phyloP scores from a whole-genome alignment of 345 rosid genomes.

The Cardamine resedifolia region DNA sequence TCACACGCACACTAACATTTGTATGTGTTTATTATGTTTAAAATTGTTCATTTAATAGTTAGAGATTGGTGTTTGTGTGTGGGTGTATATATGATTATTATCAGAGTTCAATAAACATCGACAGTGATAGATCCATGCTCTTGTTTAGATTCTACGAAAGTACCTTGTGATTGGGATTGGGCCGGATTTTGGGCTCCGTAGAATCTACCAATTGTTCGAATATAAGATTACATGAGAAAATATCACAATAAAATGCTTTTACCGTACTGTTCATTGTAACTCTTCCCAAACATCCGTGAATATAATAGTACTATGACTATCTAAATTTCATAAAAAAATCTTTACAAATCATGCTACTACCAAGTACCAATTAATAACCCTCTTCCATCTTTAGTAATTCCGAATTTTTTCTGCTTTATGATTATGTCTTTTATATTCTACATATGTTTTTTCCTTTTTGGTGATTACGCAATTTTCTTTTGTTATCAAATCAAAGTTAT shows the following conservation, averaged over 20 bases:
- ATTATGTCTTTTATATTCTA: not conserved
- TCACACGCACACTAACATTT: constrained; percentile 21
- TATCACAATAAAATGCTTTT: no score
- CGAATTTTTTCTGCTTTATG: no score
- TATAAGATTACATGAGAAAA: no score
- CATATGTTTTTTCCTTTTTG: not conserved
- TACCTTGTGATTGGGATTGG: not conserved
- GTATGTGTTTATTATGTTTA: constrained; percentile 16
- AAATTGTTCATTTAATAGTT: constrained; percentile 12
- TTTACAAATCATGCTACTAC: no score
- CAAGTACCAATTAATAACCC: no score
- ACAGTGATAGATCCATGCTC: not conserved
- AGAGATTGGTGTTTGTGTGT: constrained; percentile 22
- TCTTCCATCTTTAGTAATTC: not conserved
- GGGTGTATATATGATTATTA: constrained; percentile 31
- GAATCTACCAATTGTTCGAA: not conserved
- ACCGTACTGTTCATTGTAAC: not conserved
- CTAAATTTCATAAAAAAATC: not conserved
- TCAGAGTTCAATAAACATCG: constrained; percentile 3
- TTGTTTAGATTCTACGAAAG: not conserved
- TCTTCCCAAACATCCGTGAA: not conserved
- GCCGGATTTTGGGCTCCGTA: not conserved
- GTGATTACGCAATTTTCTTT: not conserved
- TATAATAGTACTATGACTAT: no score
- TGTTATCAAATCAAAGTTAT: not conserved